phyloP scores from a whole-genome alignment of 2,329 filamentous ascomycete species.

The Phialocephala subalpina region DNA sequence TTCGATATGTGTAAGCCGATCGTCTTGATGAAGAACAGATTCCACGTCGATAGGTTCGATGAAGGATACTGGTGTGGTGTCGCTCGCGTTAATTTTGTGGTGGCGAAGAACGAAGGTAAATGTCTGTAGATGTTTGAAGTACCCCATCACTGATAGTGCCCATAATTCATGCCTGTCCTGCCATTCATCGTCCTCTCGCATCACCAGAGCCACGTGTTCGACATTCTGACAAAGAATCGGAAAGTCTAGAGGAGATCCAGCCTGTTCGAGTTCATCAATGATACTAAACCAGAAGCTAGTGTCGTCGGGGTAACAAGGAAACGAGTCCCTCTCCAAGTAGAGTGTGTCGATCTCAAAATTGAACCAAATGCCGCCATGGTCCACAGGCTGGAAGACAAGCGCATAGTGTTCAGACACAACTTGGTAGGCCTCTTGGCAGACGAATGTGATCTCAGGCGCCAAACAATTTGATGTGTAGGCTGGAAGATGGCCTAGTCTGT shows the following conservation, averaged over 20 bases:
- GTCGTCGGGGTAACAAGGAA: neutral
- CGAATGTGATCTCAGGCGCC: neutral
- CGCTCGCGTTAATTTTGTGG: neutral
- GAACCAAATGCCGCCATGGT: neutral
- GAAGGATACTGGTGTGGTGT: neutral
- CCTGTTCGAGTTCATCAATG: neutral
- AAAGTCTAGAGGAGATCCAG: neutral
- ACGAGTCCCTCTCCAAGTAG: neutral
- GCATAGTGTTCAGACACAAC: neutral
- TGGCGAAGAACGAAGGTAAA: neutral
- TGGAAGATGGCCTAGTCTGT: too few species aligned
- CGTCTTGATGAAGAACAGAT: too few species aligned
- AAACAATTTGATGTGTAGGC: neutral
- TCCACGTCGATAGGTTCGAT: neutral
- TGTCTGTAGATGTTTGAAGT: neutral
- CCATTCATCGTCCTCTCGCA: neutral
- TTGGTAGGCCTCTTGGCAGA: neutral
- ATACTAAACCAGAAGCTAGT: neutral
- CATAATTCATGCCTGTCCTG: neutral
- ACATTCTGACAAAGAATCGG: neutral
- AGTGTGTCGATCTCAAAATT: neutral
- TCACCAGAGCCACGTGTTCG: neutral
- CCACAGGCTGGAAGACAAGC: neutral
- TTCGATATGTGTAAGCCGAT: too few species aligned
- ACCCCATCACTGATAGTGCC: neutral